Percentiles rank a stretch among this genome's conserved stretches.
phyloP scores from a whole-genome alignment of 805 yeast genomes.

The Cyberlindnera misumaiensis region DNA sequence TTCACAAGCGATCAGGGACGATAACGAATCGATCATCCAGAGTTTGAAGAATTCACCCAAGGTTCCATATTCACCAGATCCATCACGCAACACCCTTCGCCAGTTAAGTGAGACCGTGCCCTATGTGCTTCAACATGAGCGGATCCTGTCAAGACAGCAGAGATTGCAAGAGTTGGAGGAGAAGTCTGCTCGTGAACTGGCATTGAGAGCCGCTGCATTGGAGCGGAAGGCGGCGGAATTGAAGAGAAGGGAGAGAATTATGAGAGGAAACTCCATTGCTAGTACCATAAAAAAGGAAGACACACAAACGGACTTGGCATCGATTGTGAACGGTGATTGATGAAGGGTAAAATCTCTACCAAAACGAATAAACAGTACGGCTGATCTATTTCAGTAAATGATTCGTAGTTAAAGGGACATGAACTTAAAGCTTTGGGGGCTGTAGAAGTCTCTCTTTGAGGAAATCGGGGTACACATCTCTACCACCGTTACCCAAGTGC shows the following conservation, averaged over 20 bases:
- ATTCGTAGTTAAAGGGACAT: no score
- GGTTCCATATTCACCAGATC: conserved; percentile 25
- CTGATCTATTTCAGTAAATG: conserved; percentile 2
- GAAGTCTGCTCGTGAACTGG: conserved; percentile 67
- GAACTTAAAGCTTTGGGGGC: conserved; percentile 34
- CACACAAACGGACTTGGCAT: conserved; percentile 48
- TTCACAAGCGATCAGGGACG: conserved; percentile 29
- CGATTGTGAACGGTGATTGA: conserved; percentile 25
- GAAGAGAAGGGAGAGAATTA: conserved; percentile 54
- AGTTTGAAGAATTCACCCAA: conserved; percentile 31
- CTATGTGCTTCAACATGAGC: conserved; percentile 73
- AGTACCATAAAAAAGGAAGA: conserved; percentile 39
- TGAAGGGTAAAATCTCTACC: no score
- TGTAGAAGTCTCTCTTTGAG: conserved; percentile 26
- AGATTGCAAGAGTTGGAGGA: conserved; percentile 75
- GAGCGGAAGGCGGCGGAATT: conserved; percentile 63
- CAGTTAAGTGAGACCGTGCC: conserved; percentile 81
- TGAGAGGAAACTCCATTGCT: conserved; percentile 28
- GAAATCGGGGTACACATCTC: conserved; percentile 32
- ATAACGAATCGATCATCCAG: conserved; percentile 32
- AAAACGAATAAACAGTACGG: background rate
- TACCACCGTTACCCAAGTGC: conserved; percentile 58
- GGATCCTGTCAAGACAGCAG: conserved; percentile 66
- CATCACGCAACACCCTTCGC: conserved; percentile 57
- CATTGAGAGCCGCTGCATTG: conserved; percentile 66